Evolutionary conservation across 306 rosid genomes (phyloP).

Genomic region (Cucurbita ficifolia): DNA sequence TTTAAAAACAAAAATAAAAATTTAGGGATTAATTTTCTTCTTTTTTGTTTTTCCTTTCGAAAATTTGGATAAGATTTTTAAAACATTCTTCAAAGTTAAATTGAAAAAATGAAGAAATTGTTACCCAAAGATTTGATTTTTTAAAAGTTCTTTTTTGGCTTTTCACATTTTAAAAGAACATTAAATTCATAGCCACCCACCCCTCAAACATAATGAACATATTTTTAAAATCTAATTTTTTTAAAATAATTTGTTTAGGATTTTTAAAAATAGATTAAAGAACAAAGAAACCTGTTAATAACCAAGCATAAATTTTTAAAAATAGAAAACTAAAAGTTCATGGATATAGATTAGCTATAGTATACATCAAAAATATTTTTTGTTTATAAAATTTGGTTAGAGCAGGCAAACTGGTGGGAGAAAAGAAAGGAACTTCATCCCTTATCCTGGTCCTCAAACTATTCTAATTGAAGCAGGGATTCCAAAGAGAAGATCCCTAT

Average conservation of each 20-base stretch:
- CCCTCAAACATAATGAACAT: neutral
- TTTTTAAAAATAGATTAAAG: neutral
- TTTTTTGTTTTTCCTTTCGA: neutral
- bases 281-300: neutral
- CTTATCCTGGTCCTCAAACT: neutral
- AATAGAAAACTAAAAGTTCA: too few relatives aligned
- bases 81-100: neutral
- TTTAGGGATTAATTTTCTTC: neutral
- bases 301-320: neutral
- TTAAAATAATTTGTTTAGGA: neutral
- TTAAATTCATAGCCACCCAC: neutral
- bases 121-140: neutral
- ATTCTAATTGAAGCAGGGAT: neutral
- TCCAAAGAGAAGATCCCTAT: neutral
- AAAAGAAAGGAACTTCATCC: neutral
- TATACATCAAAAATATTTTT: too few relatives aligned
- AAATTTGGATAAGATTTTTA: neutral
- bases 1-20: neutral
- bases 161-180: neutral
- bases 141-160: too few relatives aligned
- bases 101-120: neutral
- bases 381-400: neutral
- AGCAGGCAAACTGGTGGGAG: neutral
- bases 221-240: neutral
- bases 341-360: too few relatives aligned